These are phyloP conservation scores for Phaeosphaeriaceae sp. DNA, from an alignment of 2,329 filamentous ascomycete genomes.

Conservation along the genomic window DNA sequence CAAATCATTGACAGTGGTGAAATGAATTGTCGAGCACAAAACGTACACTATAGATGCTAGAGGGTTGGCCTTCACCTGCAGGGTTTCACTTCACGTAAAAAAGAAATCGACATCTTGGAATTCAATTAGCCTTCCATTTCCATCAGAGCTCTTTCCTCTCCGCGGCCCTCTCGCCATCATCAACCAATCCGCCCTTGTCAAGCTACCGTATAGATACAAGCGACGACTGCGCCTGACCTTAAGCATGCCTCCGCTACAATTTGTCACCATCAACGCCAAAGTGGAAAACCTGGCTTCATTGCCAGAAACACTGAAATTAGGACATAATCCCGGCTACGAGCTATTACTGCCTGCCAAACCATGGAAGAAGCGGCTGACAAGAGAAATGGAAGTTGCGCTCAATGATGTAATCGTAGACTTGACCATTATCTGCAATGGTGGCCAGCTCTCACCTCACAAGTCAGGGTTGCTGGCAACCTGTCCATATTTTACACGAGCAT, in stretches of 20 bases:
- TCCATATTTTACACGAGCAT: slow-evolving; percentile 14
- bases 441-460: slow-evolving; percentile 5
- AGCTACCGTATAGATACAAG: not conserved
- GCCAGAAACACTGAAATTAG: not conserved
- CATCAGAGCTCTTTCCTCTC: no score
- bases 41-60: not conserved
- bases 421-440: slow-evolving; percentile 7
- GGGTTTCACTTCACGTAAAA: not conserved
- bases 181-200: no score
- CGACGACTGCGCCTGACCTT: not conserved
- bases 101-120: not conserved
- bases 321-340: not conserved
- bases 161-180: no score
- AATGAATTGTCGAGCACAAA: no score
- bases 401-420: slow-evolving; percentile 13
- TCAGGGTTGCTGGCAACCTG: slow-evolving; percentile 1
- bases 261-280: not conserved
- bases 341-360: not conserved
- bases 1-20: no score
- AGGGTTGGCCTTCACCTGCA: not conserved
- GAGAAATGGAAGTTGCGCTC: not conserved
- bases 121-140: not conserved
- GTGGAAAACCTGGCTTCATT: not conserved
- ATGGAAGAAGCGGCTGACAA: not conserved
- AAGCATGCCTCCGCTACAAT: not conserved